Evolutionary conservation across 1,284 basidiomycete genomes (phyloP).

Genomic region (Bjerkandera adusta): DNA sequence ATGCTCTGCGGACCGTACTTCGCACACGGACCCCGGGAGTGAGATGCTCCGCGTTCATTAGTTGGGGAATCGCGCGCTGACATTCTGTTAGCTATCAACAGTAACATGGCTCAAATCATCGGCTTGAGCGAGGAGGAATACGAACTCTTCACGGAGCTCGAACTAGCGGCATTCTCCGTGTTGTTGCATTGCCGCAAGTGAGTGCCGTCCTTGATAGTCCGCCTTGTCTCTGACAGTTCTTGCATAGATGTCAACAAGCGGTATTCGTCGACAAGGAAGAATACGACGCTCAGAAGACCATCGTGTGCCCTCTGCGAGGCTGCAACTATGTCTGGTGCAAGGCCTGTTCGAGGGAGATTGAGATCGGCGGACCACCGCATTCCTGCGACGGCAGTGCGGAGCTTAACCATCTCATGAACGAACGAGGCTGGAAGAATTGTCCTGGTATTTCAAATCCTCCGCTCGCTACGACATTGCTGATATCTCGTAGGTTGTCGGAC

Average conservation of each 20-base stretch:
- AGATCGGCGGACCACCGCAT: constrained; percentile 38
- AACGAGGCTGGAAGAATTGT: constrained; percentile 55
- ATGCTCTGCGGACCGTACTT: constrained; percentile 37
- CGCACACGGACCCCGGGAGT: constrained; percentile 39
- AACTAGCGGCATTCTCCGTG: constrained; percentile 50
- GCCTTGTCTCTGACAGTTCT: background rate
- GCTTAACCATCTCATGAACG: constrained; percentile 48
- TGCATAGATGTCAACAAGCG: constrained; percentile 41
- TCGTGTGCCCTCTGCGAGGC: constrained; percentile 43
- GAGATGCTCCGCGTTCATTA: constrained; percentile 18
- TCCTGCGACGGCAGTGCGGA: constrained; percentile 57
- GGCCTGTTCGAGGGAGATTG: constrained; percentile 44
- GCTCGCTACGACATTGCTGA: background rate
- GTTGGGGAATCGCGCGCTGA: background rate
- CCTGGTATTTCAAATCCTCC: constrained; percentile 39
- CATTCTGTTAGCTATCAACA: constrained; percentile 37
- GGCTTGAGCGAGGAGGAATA: constrained; percentile 48
- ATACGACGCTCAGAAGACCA: constrained; percentile 36
- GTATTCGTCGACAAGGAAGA: constrained; percentile 50
- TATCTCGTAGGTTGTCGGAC: constrained; percentile 50
- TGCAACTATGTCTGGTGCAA: constrained; percentile 55
- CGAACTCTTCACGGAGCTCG: constrained; percentile 49
- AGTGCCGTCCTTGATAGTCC: constrained; percentile 11
- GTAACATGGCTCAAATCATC: constrained; percentile 41
- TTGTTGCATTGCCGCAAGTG: constrained; percentile 52